Evolutionary conservation across 306 rosid genomes (phyloP).

Genomic region (Phaseolus lunatus): DNA sequence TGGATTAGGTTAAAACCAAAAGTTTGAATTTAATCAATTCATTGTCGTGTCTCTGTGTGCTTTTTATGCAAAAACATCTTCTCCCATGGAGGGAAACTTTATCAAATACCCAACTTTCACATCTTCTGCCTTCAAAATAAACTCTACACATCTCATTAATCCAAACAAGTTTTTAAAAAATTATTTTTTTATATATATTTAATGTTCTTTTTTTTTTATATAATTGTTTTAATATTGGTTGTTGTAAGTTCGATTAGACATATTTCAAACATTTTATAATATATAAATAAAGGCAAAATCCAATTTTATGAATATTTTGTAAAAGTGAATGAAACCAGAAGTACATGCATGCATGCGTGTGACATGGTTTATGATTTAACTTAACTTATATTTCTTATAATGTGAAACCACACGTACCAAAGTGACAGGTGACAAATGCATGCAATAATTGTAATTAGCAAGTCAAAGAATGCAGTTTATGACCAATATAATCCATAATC

Average conservation of each 20-base stretch:
- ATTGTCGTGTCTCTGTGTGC: slow-evolving; percentile 23
- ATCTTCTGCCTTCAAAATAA: not conserved
- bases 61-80: slow-evolving; percentile 20
- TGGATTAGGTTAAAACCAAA: slow-evolving; percentile 45
- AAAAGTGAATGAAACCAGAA: too few relatives aligned
- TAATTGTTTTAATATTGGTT: too few relatives aligned
- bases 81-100: not conserved
- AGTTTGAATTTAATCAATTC: slow-evolving; percentile 42
- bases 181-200: too few relatives aligned
- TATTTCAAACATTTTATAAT: too few relatives aligned
- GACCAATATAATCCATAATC: not conserved
- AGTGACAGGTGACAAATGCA: slow-evolving; percentile 22
- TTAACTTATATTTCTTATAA: not conserved
- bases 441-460: slow-evolving; percentile 13
- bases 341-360: too few relatives aligned
- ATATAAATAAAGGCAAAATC: too few relatives aligned
- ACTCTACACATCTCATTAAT: too few relatives aligned
- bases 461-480: slow-evolving; percentile 28
- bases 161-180: too few relatives aligned
- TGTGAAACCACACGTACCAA: not conserved
- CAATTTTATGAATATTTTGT: too few relatives aligned
- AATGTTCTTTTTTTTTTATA: too few relatives aligned
- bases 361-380: too few relatives aligned
- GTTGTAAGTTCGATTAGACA: too few relatives aligned
- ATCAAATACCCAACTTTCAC: slow-evolving; percentile 32